Conservation (phyloP, 257 asterid genomes). For the Solanum arcanum region DNA sequence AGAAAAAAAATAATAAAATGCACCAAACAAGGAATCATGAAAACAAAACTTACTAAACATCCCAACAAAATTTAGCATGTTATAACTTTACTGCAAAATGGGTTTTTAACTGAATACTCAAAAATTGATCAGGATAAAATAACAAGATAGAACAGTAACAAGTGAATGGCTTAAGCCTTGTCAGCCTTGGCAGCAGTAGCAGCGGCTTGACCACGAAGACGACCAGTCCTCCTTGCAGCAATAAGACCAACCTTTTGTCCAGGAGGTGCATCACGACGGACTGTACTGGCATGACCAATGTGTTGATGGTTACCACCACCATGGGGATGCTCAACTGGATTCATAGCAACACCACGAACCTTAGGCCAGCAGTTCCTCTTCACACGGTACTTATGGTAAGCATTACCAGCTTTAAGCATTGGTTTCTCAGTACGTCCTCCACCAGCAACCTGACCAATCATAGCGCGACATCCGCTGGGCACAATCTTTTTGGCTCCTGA, state of each 20-base stretch:
- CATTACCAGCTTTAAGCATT: constrained; percentile 2
- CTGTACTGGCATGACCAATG: constrained; percentile 53
- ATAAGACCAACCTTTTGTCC: constrained; percentile 59
- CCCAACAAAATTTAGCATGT: neutral
- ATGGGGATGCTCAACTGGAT: constrained; percentile 63
- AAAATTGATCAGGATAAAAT: neutral
- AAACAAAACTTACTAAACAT: neutral
- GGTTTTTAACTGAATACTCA: neutral
- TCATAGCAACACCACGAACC: constrained; percentile 35
- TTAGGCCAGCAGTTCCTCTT: constrained; percentile 17
- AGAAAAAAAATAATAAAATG: neutral
- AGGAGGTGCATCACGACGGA: constrained; percentile 59
- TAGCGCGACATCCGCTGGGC: constrained; percentile 6
- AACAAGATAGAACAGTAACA: neutral
- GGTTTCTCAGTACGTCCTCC: constrained; percentile 17
- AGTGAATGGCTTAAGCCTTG: constrained; percentile 5
- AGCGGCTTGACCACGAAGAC: constrained; percentile 59
- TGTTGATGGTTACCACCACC: constrained; percentile 72
- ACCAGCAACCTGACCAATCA: constrained; percentile 12
- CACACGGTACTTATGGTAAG: constrained; percentile 37
- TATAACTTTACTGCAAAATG: neutral
- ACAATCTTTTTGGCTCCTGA: constrained; percentile 12
- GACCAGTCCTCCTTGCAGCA: constrained; percentile 54
- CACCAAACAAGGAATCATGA: neutral
- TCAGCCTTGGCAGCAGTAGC: constrained; percentile 44